Conservation (phyloP, 768 basidiomycete species). For the Omphalotus guepiniiformis region DNA sequence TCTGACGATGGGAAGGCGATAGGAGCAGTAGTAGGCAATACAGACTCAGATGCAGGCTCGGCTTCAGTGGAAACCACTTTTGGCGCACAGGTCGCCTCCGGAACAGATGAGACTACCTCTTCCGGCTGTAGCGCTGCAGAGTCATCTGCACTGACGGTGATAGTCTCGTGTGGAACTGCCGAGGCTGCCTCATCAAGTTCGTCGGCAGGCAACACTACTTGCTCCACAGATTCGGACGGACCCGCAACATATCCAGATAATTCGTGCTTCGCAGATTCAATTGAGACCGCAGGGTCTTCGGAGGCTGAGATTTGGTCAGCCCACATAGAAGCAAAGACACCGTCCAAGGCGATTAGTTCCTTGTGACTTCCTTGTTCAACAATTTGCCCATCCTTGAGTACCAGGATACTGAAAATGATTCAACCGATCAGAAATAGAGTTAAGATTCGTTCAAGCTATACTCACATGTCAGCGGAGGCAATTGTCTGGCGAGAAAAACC, state of each 20-base stretch:
- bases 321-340: slow-evolving; percentile 86
- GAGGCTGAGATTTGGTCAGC: slow-evolving; percentile 72
- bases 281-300: slow-evolving; percentile 43
- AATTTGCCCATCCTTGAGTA: slow-evolving; percentile 87
- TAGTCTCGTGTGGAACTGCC: slow-evolving; percentile 1
- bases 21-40: slow-evolving; percentile 12
- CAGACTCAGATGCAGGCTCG: slow-evolving; percentile 15
- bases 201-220: slow-evolving; percentile 3
- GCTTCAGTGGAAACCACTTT: slow-evolving; percentile 22
- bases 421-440: no score
- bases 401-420: slow-evolving; percentile 61
- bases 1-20: slow-evolving; percentile 16
- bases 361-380: slow-evolving; percentile 78
- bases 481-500: slow-evolving; percentile 36
- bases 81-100: slow-evolving; percentile 15
- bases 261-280: slow-evolving; percentile 29
- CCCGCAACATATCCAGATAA: slow-evolving; percentile 44
- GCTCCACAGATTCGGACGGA: slow-evolving; percentile 17
- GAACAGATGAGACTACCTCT: neutral
- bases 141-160: neutral
- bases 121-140: slow-evolving; percentile 8
- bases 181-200: slow-evolving; percentile 5
- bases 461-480: slow-evolving; percentile 59
- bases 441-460: no score
- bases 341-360: slow-evolving; percentile 68